phyloP scores from a whole-genome alignment of 441 rosid genomes.

The Macaranga tanarius region DNA sequence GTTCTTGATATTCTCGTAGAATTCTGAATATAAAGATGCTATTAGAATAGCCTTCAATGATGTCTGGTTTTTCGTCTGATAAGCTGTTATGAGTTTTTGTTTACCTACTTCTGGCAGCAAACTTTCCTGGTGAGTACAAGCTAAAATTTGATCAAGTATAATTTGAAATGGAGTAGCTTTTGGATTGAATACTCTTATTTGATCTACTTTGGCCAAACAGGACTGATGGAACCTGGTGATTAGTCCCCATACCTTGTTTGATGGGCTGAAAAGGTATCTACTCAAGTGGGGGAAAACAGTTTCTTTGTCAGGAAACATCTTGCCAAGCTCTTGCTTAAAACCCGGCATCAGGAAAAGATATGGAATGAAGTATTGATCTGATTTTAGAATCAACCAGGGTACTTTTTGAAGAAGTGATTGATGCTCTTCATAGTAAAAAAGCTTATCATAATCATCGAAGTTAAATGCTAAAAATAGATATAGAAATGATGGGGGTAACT shows the following conservation, averaged over 20 bases:
- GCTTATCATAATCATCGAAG: slow-evolving; percentile 33
- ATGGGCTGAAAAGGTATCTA: slow-evolving; percentile 64
- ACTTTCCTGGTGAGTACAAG: slow-evolving; percentile 37
- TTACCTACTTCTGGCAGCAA: slow-evolving; percentile 40
- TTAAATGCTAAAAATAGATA: slow-evolving; percentile 56
- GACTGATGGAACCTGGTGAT: slow-evolving; percentile 54
- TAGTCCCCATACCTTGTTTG: slow-evolving; percentile 67
- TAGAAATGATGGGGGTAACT: slow-evolving; percentile 34
- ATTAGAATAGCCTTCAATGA: slow-evolving; percentile 44
- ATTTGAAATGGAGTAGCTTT: slow-evolving; percentile 43
- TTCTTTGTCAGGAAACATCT: slow-evolving; percentile 53
- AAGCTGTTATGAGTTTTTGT: slow-evolving; percentile 17
- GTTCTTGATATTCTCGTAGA: slow-evolving; percentile 42
- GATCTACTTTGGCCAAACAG: slow-evolving; percentile 59
- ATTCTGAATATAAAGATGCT: slow-evolving; percentile 50
- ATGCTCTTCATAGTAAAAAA: slow-evolving; percentile 17
- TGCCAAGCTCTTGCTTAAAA: slow-evolving; percentile 44
- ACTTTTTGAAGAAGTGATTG: slow-evolving; percentile 42
- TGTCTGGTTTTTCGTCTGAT: slow-evolving; percentile 21
- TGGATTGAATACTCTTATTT: slow-evolving; percentile 47
- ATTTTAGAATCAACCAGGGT: slow-evolving; percentile 64
- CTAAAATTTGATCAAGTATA: slow-evolving; percentile 48
- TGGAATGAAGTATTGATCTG: slow-evolving; percentile 65
- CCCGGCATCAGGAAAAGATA: slow-evolving; percentile 59
- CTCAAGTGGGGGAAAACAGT: slow-evolving; percentile 64